Evolutionary conservation across 495 filamentous ascomycete species (phyloP), one percentile per base, ranked within the genome.

Genomic region (Tetracladium setigerum): DNA sequence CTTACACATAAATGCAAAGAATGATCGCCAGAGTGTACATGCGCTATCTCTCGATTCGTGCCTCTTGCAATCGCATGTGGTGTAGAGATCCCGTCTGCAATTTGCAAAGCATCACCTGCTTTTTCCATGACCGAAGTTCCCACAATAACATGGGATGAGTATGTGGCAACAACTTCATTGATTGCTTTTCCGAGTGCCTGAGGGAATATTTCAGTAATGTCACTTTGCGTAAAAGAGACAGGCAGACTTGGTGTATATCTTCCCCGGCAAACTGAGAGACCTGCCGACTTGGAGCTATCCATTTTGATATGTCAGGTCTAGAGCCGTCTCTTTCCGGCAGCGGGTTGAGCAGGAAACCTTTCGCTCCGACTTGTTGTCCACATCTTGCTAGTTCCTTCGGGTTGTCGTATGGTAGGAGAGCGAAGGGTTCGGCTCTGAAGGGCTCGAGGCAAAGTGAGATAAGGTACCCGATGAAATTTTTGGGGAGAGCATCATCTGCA

Each of bases 241-340:
- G n/a, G 39, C 31, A 1, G 16, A 55, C 53, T 33, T 47, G 14
- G 24, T 55, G 53, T 38, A 51, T 50, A 44, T 50, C 53, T 18
- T 46, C 43, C 12, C 38, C 47, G 19, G 43, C 41, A 4, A 44
- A 31, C 41, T 55, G 53, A 33, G 47, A 39, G 10, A 41, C 34
- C 35, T 55, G 53, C 15, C 53, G 30, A 44, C 51, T 30, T 12
- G 53, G 53, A 0, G 53, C 47, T 12, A 55, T 55, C 37, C 43
- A 55, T 36, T 47, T 51, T 16, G 32, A 14, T 10, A 55, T 47
- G 24, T 42, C 17, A 14, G 47, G 53, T 14, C 53, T 27, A 4
- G 37, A 32, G 10, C 53, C 53, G 5, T 55, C 47, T 30, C 53
- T 41, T 24, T 55, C 38, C 18, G 53, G 38, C 11, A 55, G 18